Evolutionary conservation across 345 rosid species (phyloP), one percentile per base, ranked within the genome.

Genomic region (Rhodamnia rubescens): DNA sequence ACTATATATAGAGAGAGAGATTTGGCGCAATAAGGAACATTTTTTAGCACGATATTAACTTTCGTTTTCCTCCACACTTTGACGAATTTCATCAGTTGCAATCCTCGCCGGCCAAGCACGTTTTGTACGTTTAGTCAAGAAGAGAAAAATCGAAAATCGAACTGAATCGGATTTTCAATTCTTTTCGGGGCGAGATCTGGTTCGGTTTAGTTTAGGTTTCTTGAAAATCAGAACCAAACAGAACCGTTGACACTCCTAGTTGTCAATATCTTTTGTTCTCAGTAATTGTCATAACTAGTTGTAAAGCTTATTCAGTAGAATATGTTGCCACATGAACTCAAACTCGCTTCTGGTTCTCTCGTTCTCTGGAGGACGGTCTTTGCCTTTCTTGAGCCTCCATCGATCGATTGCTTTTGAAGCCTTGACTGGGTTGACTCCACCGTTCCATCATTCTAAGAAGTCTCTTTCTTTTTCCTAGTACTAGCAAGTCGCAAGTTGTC

Each of bases 291-390:
- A 59, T 92, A 96, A 87, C 92, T 95, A 52, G 94, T 87, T 82
- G 92, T 47, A 94, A 85, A 88, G 91, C 24, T 93, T 92, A 86
- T 92, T 90, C 9, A 36, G 87, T 53, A 89, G 85, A 90, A 86
- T 51, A 88, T 93, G 78, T 88, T 89, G 21, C 40, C 29, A 7
- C 26, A 13, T 56, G 26, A 82, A 85, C 89, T 49, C 85, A 93
- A 97, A 85, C 90, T 52, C 85, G 93, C 98, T 88, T 95, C 98
- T 29, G 94, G 89, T 82, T 94, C 96, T 82, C 89, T 93, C 12
- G 95, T 94, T 87, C 93, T 91, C 21, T 52, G 86, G 75, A 92
- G 83, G 55, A 11, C 92, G 89, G 40, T 91, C 95, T 84, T 87
- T 91, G 74, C 92, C 92, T 85, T 50, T 90, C 83, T 90, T 86